Conservation (phyloP, 495 filamentous ascomycete species). For the Penicillium fimorum region DNA sequence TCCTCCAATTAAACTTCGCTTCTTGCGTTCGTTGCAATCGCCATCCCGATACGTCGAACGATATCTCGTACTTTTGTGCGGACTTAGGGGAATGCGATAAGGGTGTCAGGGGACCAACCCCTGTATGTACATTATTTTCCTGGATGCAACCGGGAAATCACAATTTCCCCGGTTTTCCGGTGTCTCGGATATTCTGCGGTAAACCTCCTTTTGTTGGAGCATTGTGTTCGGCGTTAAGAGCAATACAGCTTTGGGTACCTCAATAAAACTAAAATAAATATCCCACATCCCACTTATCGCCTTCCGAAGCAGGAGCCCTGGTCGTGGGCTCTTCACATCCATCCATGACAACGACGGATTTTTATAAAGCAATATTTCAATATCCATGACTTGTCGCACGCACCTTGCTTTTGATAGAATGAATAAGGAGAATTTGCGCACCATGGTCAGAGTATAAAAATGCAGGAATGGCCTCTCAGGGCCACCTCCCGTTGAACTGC, state of each 20-base stretch:
- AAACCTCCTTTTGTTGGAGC: constrained; percentile 27
- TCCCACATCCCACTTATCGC: constrained; percentile 15
- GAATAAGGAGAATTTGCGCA: neutral
- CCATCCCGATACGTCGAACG: neutral
- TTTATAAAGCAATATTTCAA: neutral
- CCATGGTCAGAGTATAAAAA: neutral
- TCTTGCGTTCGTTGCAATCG: neutral
- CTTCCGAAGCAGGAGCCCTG: neutral
- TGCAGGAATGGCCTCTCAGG: neutral
- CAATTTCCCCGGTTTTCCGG: constrained; percentile 1
- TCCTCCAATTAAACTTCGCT: neutral
- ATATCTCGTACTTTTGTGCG: neutral
- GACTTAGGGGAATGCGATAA: neutral
- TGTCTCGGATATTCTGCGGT: constrained; percentile 16
- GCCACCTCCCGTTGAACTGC: neutral
- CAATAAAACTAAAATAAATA: constrained; percentile 28
- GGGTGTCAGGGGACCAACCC: constrained; percentile 3
- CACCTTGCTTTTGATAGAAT: neutral
- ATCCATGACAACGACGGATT: neutral
- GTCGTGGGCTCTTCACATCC: neutral
- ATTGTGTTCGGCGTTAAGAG: constrained; percentile 32
- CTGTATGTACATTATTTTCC: constrained; percentile 31
- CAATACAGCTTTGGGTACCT: constrained; percentile 26
- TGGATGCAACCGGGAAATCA: constrained; percentile 8
- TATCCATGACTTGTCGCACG: neutral